Conservation (phyloP, 257 asterid genomes). For the Osmanthus fragrans region DNA sequence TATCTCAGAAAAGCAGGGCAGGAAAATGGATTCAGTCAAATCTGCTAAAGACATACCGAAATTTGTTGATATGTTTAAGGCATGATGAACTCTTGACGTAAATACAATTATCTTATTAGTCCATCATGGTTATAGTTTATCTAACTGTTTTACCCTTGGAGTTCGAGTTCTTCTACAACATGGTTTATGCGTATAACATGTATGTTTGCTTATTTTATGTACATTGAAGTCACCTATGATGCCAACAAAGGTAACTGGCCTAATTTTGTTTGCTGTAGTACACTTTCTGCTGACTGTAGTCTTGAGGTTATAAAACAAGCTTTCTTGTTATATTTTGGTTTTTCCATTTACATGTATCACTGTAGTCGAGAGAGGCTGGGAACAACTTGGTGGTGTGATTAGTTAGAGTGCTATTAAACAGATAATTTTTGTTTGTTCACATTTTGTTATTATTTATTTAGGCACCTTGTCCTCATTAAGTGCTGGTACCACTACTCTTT, state of each 20-base stretch:
- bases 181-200: not conserved
- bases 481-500: not conserved
- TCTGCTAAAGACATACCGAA: constrained; percentile 81
- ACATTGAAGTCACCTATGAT: not conserved
- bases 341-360: not conserved
- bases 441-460: not conserved
- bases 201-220: not conserved
- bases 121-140: not conserved
- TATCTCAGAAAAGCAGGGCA: constrained; percentile 96
- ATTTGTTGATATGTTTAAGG: constrained; percentile 63
- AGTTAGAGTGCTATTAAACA: not conserved
- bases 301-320: not conserved
- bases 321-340: not conserved
- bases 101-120: not conserved
- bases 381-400: not conserved
- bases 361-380: not conserved
- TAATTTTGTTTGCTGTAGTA: not conserved
- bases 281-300: not conserved
- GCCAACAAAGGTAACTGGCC: not conserved
- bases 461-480: not conserved
- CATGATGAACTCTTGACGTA: constrained; percentile 31
- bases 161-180: constrained; percentile 2
- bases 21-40: constrained; percentile 83
- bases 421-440: too few species aligned
- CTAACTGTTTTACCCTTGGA: not conserved